phyloP scores from a whole-genome alignment of 2,329 filamentous ascomycete species.

The Blastomyces silverae region DNA sequence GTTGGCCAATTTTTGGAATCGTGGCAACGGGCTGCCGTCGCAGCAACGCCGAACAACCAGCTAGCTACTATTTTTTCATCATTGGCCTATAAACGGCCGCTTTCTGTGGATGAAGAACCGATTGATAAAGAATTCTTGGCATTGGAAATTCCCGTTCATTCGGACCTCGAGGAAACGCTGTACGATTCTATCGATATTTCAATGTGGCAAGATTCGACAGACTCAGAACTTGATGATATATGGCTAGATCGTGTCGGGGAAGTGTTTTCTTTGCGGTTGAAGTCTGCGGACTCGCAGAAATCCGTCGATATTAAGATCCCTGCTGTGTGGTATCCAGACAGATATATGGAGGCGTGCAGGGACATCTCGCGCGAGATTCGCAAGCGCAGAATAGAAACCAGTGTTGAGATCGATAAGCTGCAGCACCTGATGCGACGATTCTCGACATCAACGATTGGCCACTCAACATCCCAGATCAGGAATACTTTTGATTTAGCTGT shows the following conservation, averaged over 20 bases:
- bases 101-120: slow-evolving; percentile 25
- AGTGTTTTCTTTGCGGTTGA: slow-evolving; percentile 48
- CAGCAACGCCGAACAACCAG: slow-evolving; percentile 37
- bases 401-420: slow-evolving; percentile 31
- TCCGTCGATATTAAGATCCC: slow-evolving; percentile 48
- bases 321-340: slow-evolving; percentile 51
- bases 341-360: slow-evolving; percentile 51
- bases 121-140: slow-evolving; percentile 35
- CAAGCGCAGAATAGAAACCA: slow-evolving; percentile 31
- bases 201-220: slow-evolving; percentile 43
- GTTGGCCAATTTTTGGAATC: slow-evolving; percentile 43
- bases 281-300: slow-evolving; percentile 27
- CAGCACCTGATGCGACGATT: slow-evolving; percentile 31
- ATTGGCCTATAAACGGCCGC: slow-evolving; percentile 36
- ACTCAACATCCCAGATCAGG: slow-evolving; percentile 26
- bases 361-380: slow-evolving; percentile 45
- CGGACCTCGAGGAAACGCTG: slow-evolving; percentile 39
- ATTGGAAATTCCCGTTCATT: slow-evolving; percentile 36
- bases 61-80: slow-evolving; percentile 45
- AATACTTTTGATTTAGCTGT: slow-evolving; percentile 36
- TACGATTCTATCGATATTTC: slow-evolving; percentile 50
- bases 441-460: slow-evolving; percentile 23
- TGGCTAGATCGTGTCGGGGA: slow-evolving; percentile 48
- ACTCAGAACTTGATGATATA: slow-evolving; percentile 38
- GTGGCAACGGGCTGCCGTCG: slow-evolving; percentile 45